Base-by-base conservation (phyloP, 2,329 filamentous ascomycete species). In the Paracoccidioides brasiliensis region DNA sequence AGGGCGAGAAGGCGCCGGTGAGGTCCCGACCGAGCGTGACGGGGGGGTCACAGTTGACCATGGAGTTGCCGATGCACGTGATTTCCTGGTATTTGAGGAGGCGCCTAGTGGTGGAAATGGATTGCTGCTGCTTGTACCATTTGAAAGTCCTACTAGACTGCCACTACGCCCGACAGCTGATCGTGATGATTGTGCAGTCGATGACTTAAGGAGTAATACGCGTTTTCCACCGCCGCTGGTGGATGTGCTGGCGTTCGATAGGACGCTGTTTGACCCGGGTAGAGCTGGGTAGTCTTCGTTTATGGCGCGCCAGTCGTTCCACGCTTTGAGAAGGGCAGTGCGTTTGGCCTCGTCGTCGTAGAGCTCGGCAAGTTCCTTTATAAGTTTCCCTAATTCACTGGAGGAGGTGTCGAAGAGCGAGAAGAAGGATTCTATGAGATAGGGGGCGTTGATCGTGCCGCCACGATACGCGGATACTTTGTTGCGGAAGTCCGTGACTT, bases 251-350 rank as follows among this genome's bases (percentile, higher is more conserved):
- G 77, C 70, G 4, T 73, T 74, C 32, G 84, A 83, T 41, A 83
- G 78, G 70, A 85, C 81, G 52, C 85, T 85, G 55, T 80, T 80
- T 0, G 88, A 79, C 0, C 86, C 85, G 1, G 91, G 90, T 0
- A 97, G 76, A 1, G 87, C 88, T 0, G 91, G 91, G 63, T 96
- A 97, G 68, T 96, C 90, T 70, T 96, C 90, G 62, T 95, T 94
- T 72, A 95, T 93, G 41, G 90, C 90, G 49, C 88, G 88, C 88
- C 91, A 96, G 70, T 95, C 88, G 63, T 89, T 88, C 90, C 91
- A 96, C 1, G 90, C 88, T 64, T 85, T 85, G 32, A 90, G 80
- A 3, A 98, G 74, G 0, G 76, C 78, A 53, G 85, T 83, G 1
- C 82, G 82, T 67, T 95, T 95, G 15, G 70, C 67, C 52, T 85